Evolutionary conservation across 2,329 filamentous ascomycete species (phyloP).

Genomic region (Colletotrichum sp.): DNA sequence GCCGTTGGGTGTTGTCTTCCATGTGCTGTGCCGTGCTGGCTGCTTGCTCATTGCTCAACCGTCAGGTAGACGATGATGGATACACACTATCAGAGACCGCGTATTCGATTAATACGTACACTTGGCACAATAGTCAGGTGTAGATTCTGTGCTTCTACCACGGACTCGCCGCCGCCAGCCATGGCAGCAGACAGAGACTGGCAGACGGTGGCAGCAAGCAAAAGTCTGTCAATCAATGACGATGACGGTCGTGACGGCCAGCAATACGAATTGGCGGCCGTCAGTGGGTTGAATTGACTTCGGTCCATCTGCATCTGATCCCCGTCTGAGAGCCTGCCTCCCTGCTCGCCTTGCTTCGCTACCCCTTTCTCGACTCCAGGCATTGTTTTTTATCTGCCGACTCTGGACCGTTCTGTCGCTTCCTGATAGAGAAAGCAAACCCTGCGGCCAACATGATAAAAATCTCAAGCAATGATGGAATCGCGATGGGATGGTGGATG

Average conservation of each 20-base stretch:
- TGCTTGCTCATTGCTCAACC: not conserved
- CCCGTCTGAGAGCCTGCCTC: not conserved
- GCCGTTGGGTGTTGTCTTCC: not conserved
- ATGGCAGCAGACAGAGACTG: not conserved
- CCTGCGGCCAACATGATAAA: not conserved
- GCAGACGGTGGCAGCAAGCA: not conserved
- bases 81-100: not conserved
- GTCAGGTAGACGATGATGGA: not conserved
- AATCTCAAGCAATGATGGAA: not conserved
- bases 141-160: not conserved
- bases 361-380: conserved; percentile 1
- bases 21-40: not conserved
- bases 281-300: conserved; percentile 6
- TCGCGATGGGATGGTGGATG: not conserved
- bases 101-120: not conserved
- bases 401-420: not conserved
- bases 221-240: not conserved
- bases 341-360: not conserved
- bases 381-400: not conserved
- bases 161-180: conserved; percentile 1
- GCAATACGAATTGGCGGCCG: not conserved
- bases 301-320: not conserved
- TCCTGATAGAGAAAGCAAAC: not conserved
- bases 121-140: not conserved
- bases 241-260: not conserved